phyloP scores from a whole-genome alignment of 1,139 yeast genomes.

The Lodderomyces metapsilosis region DNA sequence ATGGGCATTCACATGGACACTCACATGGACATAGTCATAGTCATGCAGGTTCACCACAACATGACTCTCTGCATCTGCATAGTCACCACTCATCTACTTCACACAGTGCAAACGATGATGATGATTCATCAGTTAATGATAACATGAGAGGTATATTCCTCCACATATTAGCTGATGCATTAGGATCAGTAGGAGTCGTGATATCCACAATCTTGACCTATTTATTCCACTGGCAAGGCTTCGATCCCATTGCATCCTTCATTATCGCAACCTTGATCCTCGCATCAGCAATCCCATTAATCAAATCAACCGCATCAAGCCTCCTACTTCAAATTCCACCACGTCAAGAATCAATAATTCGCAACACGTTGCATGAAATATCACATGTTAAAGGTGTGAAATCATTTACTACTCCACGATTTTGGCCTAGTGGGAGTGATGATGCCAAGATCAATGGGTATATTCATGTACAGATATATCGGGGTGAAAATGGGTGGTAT shows the following conservation, averaged over 20 bases:
- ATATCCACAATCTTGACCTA: slow-evolving; percentile 73
- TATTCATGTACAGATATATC: slow-evolving; percentile 65
- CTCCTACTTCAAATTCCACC: slow-evolving; percentile 62
- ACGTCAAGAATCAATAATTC: slow-evolving; percentile 54
- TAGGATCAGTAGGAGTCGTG: slow-evolving; percentile 96
- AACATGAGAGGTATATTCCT: slow-evolving; percentile 93
- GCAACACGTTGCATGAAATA: slow-evolving; percentile 66
- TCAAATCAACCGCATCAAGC: slow-evolving; percentile 76
- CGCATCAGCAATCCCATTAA: slow-evolving; percentile 77
- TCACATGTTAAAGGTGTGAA: slow-evolving; percentile 74
- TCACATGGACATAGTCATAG: slow-evolving; percentile 19
- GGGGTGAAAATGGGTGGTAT: slow-evolving; percentile 64
- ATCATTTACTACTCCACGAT: slow-evolving; percentile 83
- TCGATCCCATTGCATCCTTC: slow-evolving; percentile 91
- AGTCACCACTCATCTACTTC: slow-evolving; percentile 35
- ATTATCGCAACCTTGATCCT: slow-evolving; percentile 81
- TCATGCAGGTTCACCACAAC: too few relatives aligned
- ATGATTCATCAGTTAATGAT: slow-evolving; percentile 61
- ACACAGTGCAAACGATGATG: slow-evolving; percentile 6
- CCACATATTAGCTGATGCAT: slow-evolving; percentile 91
- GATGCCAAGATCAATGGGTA: slow-evolving; percentile 47
- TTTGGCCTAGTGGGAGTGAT: slow-evolving; percentile 73
- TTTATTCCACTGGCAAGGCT: slow-evolving; percentile 57
- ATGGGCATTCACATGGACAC: slow-evolving; percentile 37
- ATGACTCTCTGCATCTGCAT: background rate